Percentiles rank a stretch among this genome's conserved stretches.
These are phyloP conservation scores for Pichia sp. DNA, from an alignment of 1,139 yeast genomes.

Conservation along the genomic window DNA sequence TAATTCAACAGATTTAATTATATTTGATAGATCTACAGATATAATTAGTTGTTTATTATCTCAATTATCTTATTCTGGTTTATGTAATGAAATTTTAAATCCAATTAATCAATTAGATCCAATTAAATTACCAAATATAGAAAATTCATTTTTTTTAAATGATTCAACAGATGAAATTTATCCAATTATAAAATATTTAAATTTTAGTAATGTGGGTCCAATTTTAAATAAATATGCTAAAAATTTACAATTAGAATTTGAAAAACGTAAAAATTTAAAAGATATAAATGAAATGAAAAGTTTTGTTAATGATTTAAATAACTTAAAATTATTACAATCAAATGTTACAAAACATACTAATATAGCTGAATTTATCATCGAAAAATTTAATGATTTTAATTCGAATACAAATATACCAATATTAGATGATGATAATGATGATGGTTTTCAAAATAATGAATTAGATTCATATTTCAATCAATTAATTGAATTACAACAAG, in stretches of 20 bases:
- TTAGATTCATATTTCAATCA: slow-evolving; percentile 38
- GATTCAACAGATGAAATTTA: slow-evolving; percentile 23
- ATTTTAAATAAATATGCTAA: slow-evolving; percentile 67
- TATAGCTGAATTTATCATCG: slow-evolving; percentile 64
- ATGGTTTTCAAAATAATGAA: slow-evolving; percentile 8
- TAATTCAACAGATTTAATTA: slow-evolving; percentile 50
- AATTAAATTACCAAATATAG: slow-evolving; percentile 19
- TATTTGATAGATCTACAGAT: slow-evolving; percentile 75
- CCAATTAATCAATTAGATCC: slow-evolving; percentile 10
- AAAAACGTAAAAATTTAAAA: slow-evolving; percentile 51
- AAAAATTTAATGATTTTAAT: slow-evolving; percentile 34
- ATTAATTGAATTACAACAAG: slow-evolving; percentile 68
- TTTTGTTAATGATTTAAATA: slow-evolving; percentile 66
- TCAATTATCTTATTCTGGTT: slow-evolving; percentile 78
- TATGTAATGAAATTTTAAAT: slow-evolving; percentile 32
- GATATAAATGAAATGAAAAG: slow-evolving; percentile 61
- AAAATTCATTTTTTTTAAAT: too few relatives aligned
- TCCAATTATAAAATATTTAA: slow-evolving; percentile 51
- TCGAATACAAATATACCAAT: slow-evolving; percentile 21
- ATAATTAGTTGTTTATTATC: slow-evolving; percentile 62
- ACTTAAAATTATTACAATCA: slow-evolving; percentile 61
- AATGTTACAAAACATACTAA: slow-evolving; percentile 69
- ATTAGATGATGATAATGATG: too few relatives aligned
- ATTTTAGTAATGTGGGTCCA: slow-evolving; percentile 77
- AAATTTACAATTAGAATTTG: slow-evolving; percentile 63